Evolutionary conservation across 2,329 filamentous ascomycete genomes (phyloP).

Genomic region (Colletotrichum caudatum): DNA sequence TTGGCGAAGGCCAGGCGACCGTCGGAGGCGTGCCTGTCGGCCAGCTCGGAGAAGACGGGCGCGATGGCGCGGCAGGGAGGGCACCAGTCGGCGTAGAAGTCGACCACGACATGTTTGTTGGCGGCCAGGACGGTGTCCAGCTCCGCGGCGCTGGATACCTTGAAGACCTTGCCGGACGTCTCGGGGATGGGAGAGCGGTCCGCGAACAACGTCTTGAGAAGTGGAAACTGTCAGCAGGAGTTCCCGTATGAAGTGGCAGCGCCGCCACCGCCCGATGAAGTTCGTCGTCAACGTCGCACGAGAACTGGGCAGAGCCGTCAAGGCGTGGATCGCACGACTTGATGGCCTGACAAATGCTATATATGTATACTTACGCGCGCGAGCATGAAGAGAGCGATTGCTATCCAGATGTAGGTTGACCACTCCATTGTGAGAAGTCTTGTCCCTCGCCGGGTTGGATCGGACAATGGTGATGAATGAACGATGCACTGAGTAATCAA

Average conservation of each 20-base stretch:
- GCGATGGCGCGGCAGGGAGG: conserved; percentile 62
- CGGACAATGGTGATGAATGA: background rate
- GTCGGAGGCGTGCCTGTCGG: conserved; percentile 49
- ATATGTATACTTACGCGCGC: conserved; percentile 8
- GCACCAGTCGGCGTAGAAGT: conserved; percentile 66
- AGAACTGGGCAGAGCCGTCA: background rate
- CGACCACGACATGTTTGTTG: conserved; percentile 47
- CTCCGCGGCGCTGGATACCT: conserved; percentile 47
- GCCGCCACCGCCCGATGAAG: background rate
- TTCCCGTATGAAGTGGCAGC: background rate
- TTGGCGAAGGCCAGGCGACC: conserved; percentile 66
- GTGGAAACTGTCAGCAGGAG: background rate
- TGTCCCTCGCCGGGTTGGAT: no score
- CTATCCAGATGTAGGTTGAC: conserved; percentile 3
- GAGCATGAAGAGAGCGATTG: conserved; percentile 21
- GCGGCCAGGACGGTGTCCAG: conserved; percentile 44
- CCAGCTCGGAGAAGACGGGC: conserved; percentile 59
- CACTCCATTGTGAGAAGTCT: conserved; percentile 9
- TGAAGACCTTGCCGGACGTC: conserved; percentile 54
- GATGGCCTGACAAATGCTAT: background rate
- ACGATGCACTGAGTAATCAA: background rate
- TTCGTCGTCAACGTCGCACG: background rate
- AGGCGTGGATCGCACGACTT: background rate
- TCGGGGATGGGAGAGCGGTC: conserved; percentile 54
- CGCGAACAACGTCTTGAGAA: conserved; percentile 41